Base-by-base conservation (phyloP, 345 rosid genomes). In the Citrus trifoliata region DNA sequence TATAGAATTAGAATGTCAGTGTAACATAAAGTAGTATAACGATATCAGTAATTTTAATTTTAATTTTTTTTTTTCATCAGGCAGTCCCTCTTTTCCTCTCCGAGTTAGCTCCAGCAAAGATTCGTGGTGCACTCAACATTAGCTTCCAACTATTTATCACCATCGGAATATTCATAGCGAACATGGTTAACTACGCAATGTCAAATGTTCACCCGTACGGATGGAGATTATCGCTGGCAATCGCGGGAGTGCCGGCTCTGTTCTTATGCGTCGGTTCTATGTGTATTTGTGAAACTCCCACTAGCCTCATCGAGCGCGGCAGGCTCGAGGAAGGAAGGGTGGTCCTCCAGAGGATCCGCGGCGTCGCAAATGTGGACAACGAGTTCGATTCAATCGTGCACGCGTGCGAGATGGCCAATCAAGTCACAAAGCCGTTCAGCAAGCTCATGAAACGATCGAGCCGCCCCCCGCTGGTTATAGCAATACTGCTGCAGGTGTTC, bases 121-220 rank as follows among this genome's bases (percentile, higher is more conserved):
- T 81, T 24, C 80, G 93, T 10, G 90, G 90, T 2, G 80, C 85
- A 0, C 85, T 89, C 53, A 89, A 88, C 89, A 86, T 86, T 24
- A 73, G 74, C 59, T 92, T 93, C 88, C 98, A 93, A 69, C 88
- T 93, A 5, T 83, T 88, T 59, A 86, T 92, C 19, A 93, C 98
- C 2, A 84, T 90, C 1, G 97, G 97, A 58, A 92, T 92, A 64
- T 80, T 93, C 7, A 3, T 85, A 0, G 95, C 98, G n/a, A 88
- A 88, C 78, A 0, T 93, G 8, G 85, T 92, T 25, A 89, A 89
- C 73, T 87, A 77, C 74, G 24, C 53, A 7, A 79, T 85, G 21
- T 40, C 86, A 7, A 82, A 75, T 0, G 27, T 83, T n/a, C 88
- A 85, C 30, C 87, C 87, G 33, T 2, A 83, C 25, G 90, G 90